Percentiles rank a stretch among this genome's conserved stretches.
Conservation (phyloP, 225 moss, liverwort and hornwort genomes). For the Pseudisothecium myosuroides region DNA sequence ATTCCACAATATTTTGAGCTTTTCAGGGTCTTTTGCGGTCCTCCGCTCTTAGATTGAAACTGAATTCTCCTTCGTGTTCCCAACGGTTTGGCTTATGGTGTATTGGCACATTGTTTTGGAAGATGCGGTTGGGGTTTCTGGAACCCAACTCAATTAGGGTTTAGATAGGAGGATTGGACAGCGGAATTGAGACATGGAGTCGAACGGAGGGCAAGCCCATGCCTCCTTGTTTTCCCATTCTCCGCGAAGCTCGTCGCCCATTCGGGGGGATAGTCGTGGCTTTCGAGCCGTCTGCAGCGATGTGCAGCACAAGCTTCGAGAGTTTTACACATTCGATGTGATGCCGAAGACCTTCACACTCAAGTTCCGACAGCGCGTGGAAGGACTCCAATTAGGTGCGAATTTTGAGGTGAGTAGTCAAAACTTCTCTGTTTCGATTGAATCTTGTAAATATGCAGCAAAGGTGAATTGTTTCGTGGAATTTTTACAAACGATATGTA, state of each 20-base stretch:
- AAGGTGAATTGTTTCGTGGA: background rate
- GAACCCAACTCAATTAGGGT: background rate
- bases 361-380: constrained; percentile 86
- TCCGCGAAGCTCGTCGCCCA: constrained; percentile 9
- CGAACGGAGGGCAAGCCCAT: background rate
- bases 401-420: constrained; percentile 72
- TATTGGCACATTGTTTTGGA: background rate
- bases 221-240: background rate
- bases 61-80: background rate
- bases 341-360: constrained; percentile 68
- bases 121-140: background rate
- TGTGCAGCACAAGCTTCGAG: constrained; percentile 19
- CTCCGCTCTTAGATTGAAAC: background rate
- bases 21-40: background rate
- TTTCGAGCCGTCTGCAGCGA: constrained; percentile 16
- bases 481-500: background rate
- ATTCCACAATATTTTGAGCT: background rate
- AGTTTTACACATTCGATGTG: constrained; percentile 77
- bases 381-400: constrained; percentile 79
- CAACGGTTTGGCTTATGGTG: background rate
- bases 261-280: background rate
- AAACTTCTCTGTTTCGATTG: background rate
- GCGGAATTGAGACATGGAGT: background rate
- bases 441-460: background rate
- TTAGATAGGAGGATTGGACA: background rate